A percentile compares a stretch with the other conserved stretches of the same genome.
Conservation (phyloP, 169 alveolate species). For the Plasmodium knowlesi region DNA sequence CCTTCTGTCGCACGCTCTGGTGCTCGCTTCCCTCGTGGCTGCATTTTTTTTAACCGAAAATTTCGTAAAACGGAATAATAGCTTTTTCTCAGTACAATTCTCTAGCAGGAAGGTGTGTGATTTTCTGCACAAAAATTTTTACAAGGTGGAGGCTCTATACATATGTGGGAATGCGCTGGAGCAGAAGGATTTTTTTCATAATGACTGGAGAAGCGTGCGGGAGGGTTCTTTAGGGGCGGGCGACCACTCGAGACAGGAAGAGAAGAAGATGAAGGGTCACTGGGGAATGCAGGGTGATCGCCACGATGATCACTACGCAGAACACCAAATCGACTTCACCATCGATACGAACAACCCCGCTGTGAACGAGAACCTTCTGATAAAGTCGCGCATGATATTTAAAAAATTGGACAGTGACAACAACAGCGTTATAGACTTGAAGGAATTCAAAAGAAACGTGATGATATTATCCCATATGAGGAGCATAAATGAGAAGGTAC, state of each 20-base stretch:
- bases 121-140: constrained; percentile 9
- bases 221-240: not conserved
- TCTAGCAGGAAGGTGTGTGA: constrained; percentile 12
- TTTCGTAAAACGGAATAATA: constrained; percentile 1
- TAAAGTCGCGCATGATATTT: constrained; percentile 19
- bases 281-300: not conserved
- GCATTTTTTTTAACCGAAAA: not conserved
- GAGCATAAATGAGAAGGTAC: constrained; percentile 1
- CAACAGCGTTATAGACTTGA: constrained; percentile 20
- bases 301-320: not conserved
- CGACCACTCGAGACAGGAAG: not conserved
- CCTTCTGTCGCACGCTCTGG: not conserved
- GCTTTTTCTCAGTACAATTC: not conserved
- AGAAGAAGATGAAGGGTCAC: not conserved
- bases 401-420: constrained; percentile 25
- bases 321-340: not conserved
- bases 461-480: constrained; percentile 3
- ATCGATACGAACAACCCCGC: constrained; percentile 54
- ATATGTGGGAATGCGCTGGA: not conserved
- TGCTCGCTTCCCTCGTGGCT: not conserved
- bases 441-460: constrained; percentile 31
- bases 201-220: constrained; percentile 18
- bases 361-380: constrained; percentile 6
- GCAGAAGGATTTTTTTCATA: not conserved
- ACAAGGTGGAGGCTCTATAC: not conserved